phyloP scores from a whole-genome alignment of 345 rosid species.

The Kernera saxatilis region DNA sequence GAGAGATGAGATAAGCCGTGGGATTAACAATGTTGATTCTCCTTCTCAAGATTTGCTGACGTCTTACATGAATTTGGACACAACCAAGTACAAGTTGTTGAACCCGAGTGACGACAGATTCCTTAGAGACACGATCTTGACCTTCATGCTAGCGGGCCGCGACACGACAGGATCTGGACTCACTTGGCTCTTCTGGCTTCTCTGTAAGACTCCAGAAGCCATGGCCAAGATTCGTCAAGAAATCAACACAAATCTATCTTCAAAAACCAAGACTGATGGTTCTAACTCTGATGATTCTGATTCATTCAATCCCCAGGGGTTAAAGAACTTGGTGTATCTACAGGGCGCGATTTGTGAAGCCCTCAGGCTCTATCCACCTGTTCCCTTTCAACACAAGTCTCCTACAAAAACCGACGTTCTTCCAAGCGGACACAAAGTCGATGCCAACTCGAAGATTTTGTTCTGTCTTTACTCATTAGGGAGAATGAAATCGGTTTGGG shows the following conservation, averaged over 20 bases:
- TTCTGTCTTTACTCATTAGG: conserved; percentile 31
- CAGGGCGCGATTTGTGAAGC: conserved; percentile 31
- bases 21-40: background rate
- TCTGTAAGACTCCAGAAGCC: conserved; percentile 28
- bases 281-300: background rate
- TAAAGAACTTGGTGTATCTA: conserved; percentile 25
- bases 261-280: background rate
- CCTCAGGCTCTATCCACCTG: conserved; percentile 34
- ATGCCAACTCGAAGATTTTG: conserved; percentile 28
- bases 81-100: conserved; percentile 10
- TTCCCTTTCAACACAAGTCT: conserved; percentile 31
- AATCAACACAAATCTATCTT: conserved; percentile 15
- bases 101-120: conserved; percentile 34
- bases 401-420: conserved; percentile 25
- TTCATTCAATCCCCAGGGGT: conserved; percentile 9
- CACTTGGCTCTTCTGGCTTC: conserved; percentile 51
- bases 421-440: conserved; percentile 33
- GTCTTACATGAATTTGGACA: conserved; percentile 31
- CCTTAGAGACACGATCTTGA: conserved; percentile 47
- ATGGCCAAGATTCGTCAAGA: conserved; percentile 42
- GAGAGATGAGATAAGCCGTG: conserved; percentile 28
- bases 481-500: conserved; percentile 34
- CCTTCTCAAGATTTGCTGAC: conserved; percentile 34
- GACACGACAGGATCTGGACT: conserved; percentile 40
- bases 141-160: conserved; percentile 52